Evolutionary conservation across 129 eudicot species (phyloP), one percentile per base, ranked within the genome.

Genomic region (Gnaphalium uliginosum): DNA sequence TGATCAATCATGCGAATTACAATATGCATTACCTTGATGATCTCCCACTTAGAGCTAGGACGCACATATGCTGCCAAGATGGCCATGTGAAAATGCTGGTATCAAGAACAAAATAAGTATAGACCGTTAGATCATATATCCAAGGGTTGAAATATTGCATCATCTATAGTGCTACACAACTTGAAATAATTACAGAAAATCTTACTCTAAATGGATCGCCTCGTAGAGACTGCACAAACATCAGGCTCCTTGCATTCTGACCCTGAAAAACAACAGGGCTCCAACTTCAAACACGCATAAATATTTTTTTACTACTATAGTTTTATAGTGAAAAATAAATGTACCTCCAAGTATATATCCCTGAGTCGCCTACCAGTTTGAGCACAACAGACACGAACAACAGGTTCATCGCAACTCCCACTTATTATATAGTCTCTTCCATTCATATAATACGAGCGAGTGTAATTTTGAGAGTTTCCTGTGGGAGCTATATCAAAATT

Each of bases 371-470:
- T 89, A 71, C 97, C 97, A 8, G 97, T 89, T 82, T 87, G 93
- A 57, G 91, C 88, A 86, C 97, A 92, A 78, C 97, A 89, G 62
- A 92, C 78, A 32, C 97, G 96, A 63, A 92, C 86, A 33, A 79
- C 76, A 22, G 96, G 83, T 78, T 92, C 96, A 65, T 92, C 96
- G 48, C 85, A 81, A 71, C 97, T 92, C 60, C 97, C 97, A 71
- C 93, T 87, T 29, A 92, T 87, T 29, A 92, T 79, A 65, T 92
- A 92, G 78, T 92, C 97, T 81, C 96, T 76, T 32, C 96, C 97
- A n/a, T 89, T 92, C 96, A 92, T 92, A 68, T 92, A 92, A 78
- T 92, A 92, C 0, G 97, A 89, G 7, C 97, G 91, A 2, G 96
- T 92, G 66, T 89, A 92, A 62, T 92, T 92, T 58, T 92, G 86